Percentiles rank a stretch among this genome's conserved stretches.
Conservation (phyloP, 768 basidiomycete genomes). For the Cystobasidium onofrii region DNA sequence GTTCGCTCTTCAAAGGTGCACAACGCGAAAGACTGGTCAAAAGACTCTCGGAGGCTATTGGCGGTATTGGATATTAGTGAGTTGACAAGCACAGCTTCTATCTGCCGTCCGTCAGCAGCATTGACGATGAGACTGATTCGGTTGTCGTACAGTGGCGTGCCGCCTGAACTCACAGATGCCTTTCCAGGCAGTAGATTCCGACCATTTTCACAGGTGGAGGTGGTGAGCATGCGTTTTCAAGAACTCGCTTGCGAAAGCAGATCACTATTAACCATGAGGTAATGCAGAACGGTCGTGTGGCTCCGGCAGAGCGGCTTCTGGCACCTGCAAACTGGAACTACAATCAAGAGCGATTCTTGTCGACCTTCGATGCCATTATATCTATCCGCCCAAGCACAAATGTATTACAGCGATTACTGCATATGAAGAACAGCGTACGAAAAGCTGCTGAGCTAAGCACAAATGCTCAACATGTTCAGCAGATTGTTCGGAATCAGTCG, state of each 20-base stretch:
- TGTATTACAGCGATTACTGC: background rate
- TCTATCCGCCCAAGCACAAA: slow-evolving; percentile 1
- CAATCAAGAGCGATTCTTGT: slow-evolving; percentile 31
- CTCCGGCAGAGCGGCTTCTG: slow-evolving; percentile 32
- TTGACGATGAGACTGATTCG: background rate
- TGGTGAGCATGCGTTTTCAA: background rate
- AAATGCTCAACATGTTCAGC: slow-evolving; percentile 29
- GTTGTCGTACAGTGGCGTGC: slow-evolving; percentile 7
- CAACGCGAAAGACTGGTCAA: slow-evolving; percentile 31
- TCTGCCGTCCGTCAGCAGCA: background rate
- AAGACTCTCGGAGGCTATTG: slow-evolving; percentile 33
- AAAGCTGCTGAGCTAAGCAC: background rate
- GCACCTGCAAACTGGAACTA: slow-evolving; percentile 34
- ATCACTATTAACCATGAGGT: no score
- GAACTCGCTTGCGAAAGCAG: no score
- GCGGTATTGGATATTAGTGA: slow-evolving; percentile 3
- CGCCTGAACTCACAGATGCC: slow-evolving; percentile 32
- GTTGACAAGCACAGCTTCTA: background rate
- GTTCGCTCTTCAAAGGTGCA: slow-evolving; percentile 30
- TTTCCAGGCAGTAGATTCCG: slow-evolving; percentile 36
- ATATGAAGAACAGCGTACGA: slow-evolving; percentile 24
- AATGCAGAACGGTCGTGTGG: slow-evolving; percentile 16
- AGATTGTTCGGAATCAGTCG: slow-evolving; percentile 55
- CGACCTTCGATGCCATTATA: slow-evolving; percentile 7
- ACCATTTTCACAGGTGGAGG: slow-evolving; percentile 35